Conservation (phyloP, 2,329 filamentous ascomycete genomes). For the Magnaporthiopsis rhizophila region DNA sequence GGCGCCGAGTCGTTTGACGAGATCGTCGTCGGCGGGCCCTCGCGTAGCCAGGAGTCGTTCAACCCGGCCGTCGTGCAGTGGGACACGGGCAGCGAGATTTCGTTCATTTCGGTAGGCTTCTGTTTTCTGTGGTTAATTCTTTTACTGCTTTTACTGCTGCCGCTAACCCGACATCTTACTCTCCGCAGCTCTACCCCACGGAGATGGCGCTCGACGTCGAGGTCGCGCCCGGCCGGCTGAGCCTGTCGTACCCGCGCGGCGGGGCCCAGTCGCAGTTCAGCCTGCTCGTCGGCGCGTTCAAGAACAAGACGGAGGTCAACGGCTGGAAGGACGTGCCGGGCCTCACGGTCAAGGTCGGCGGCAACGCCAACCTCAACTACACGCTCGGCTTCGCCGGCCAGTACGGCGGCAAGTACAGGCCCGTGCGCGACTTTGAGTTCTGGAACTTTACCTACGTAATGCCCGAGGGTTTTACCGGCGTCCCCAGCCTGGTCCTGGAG, state of each 20-base stretch:
- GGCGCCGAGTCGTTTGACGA: slow-evolving; percentile 52
- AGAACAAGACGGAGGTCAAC: slow-evolving; percentile 32
- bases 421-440: slow-evolving; percentile 33
- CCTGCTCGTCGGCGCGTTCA: slow-evolving; percentile 39
- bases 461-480: slow-evolving; percentile 21
- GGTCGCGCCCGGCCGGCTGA: slow-evolving; percentile 33
- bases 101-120: slow-evolving; percentile 17
- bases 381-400: slow-evolving; percentile 34
- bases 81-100: slow-evolving; percentile 32
- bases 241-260: slow-evolving; percentile 45
- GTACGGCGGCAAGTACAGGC: slow-evolving; percentile 23
- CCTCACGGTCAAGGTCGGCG: slow-evolving; percentile 34
- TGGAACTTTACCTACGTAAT: slow-evolving; percentile 38
- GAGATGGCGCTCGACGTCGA: slow-evolving; percentile 31
- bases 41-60: slow-evolving; percentile 42
- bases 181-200: slow-evolving; percentile 23
- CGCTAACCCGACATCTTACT: slow-evolving; percentile 13
- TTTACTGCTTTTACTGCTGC: no score
- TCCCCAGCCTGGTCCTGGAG: slow-evolving; percentile 14
- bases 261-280: slow-evolving; percentile 40
- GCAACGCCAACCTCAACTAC: slow-evolving; percentile 33
- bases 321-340: slow-evolving; percentile 41
- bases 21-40: slow-evolving; percentile 45
- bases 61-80: slow-evolving; percentile 55
- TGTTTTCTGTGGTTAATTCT: slow-evolving; percentile 13